Conservation (phyloP, 805 yeast species). For the Cyberlindnera nakhonratchasimensis region DNA sequence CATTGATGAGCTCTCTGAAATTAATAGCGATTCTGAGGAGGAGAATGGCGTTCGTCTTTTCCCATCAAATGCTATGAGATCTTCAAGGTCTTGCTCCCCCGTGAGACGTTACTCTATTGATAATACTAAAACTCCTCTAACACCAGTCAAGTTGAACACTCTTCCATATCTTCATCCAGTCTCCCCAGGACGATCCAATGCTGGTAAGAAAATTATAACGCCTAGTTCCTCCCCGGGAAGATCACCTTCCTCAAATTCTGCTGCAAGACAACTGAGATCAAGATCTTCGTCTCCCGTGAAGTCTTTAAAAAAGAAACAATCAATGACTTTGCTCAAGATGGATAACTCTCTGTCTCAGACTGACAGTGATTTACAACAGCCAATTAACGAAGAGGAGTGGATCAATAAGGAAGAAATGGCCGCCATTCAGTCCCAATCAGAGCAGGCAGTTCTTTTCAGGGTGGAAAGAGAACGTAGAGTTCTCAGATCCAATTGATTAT, state of each 20-base stretch:
- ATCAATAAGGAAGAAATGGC: conserved; percentile 22
- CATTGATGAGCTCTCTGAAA: conserved; percentile 7
- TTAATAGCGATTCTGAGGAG: conserved; percentile 1
- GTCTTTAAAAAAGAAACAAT: conserved; percentile 26
- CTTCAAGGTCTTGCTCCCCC: conserved; percentile 24
- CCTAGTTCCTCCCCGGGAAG: conserved; percentile 15
- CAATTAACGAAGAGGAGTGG: conserved; percentile 12
- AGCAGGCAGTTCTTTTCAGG: conserved; percentile 26
- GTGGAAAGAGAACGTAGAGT: conserved; percentile 27
- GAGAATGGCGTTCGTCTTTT: conserved; percentile 20
- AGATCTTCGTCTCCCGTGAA: conserved; percentile 26
- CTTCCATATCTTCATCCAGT: conserved; percentile 4
- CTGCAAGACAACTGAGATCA: conserved; percentile 22
- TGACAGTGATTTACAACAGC: neutral
- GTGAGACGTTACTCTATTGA: conserved; percentile 17
- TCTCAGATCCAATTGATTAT: conserved; percentile 8
- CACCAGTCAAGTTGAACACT: conserved; percentile 19
- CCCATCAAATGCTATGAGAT: conserved; percentile 18
- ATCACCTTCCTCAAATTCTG: conserved; percentile 8
- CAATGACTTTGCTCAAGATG: conserved; percentile 26
- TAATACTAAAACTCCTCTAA: conserved; percentile 9
- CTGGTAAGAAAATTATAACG: conserved; percentile 9
- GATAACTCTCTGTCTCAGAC: conserved; percentile 21
- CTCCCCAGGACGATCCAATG: neutral
- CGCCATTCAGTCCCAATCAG: conserved; percentile 20